These are phyloP conservation scores for Lactuca saligna DNA, from an alignment of 129 eudicot species.

Conservation along the genomic window DNA sequence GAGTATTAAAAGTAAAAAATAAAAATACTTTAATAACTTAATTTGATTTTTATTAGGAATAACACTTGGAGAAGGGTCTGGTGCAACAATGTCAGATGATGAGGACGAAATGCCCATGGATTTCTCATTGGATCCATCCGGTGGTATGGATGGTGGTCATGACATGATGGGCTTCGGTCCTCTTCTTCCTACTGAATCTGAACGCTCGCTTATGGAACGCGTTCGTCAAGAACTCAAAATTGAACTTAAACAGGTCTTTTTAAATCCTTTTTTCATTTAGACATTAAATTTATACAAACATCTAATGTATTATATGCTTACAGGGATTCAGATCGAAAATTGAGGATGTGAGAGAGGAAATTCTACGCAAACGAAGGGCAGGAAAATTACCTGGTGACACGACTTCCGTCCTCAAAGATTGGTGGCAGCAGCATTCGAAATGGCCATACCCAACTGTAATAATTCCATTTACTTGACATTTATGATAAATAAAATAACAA, in stretches of 20 bases:
- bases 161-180: conserved; percentile 97
- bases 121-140: conserved; percentile 65
- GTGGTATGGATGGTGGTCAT: conserved; percentile 42
- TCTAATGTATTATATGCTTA: not conserved
- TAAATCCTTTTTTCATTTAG: not conserved
- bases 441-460: conserved; percentile 99
- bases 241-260: conserved; percentile 85
- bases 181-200: conserved; percentile 91
- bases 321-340: conserved; percentile 97
- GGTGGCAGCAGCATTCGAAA: conserved; percentile 99
- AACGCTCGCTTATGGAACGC: conserved; percentile 90
- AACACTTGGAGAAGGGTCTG: conserved; percentile 78
- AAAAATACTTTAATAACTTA: too few relatives aligned
- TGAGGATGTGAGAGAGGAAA: conserved; percentile 96
- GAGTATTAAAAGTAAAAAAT: too few relatives aligned
- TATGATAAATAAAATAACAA: too few relatives aligned
- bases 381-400: conserved; percentile 98
- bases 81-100: conserved; percentile 96
- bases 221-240: conserved; percentile 91
- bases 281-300: not conserved
- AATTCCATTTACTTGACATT: not conserved
- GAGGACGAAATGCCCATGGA: conserved; percentile 86
- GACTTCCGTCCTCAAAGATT: conserved; percentile 81
- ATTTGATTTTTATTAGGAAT: conserved; percentile 41
- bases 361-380: conserved; percentile 83